Evolutionary conservation across 345 rosid genomes (phyloP), one percentile per base, ranked within the genome.

Genomic region (Rhodamnia rubescens): DNA sequence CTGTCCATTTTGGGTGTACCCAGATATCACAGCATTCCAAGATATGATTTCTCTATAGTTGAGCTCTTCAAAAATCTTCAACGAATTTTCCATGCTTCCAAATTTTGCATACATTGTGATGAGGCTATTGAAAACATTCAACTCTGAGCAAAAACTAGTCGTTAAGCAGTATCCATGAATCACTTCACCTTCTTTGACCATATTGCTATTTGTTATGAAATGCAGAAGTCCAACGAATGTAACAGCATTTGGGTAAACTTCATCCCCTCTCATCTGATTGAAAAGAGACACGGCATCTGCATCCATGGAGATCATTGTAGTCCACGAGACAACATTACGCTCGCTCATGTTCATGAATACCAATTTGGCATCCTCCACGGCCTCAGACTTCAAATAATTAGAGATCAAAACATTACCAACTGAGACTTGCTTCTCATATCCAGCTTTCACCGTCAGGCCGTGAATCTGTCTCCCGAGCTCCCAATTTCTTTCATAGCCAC

Each of bases 21-120:
- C 97, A 52, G 99, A 94, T 51, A 96, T 92, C 87, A 95, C 88
- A 82, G 98, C 98, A 87, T 96, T 96, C 98, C 98, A 96, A 51
- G 95, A 90, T 75, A 92, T 88, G 52, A 93, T 91, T 84, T 93
- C 96, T 86, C 90, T 89, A 81, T 47, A 29, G 56, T 89, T 52
- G 74, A 94, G 90, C 89, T 93, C 96, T 56, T 93, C 90, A 69
- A 95, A 94, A 40, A 93, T 90, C 90, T 90, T 93, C 85, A 84
- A 27, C 7, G 98, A 92, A 54, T 91, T 92, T 83, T 92, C 87
- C 87, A 93, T 88, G 81, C 89, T 88, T 90, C 88, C 88, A 64
- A 97, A 95, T 87, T 92, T 93, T 51, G 96, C 95, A 86, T 97
- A 95, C 98, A 95, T 95, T 85, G 98, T 93, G 83, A 95, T 94